Evolutionary conservation across 129 eudicot genomes (phyloP).

Genomic region (Pseudognaphalium luteoalbum): DNA sequence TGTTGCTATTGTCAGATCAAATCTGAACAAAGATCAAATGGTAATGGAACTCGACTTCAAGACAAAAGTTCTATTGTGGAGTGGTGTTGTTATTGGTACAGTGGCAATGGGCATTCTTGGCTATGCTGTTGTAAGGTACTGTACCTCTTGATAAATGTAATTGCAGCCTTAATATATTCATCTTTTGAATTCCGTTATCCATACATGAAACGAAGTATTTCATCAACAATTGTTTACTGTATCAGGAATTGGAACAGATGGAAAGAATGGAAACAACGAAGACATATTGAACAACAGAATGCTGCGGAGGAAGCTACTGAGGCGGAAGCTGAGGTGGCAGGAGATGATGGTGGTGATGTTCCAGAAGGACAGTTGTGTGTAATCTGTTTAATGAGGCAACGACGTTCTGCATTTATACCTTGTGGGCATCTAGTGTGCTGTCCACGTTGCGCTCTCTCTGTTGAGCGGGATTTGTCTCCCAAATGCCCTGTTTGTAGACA

Average conservation of each 20-base stretch:
- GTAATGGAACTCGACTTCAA: conserved; percentile 64
- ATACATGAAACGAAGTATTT: neutral
- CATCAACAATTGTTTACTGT: neutral
- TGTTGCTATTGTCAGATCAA: conserved; percentile 53
- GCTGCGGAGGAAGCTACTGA: conserved; percentile 30
- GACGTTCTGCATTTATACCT: conserved; percentile 80
- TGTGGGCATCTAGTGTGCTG: conserved; percentile 93
- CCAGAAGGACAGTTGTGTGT: conserved; percentile 85
- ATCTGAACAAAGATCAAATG: conserved; percentile 77
- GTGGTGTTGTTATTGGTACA: conserved; percentile 67
- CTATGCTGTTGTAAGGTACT: conserved; percentile 72
- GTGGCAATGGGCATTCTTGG: conserved; percentile 71
- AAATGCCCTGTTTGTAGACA: conserved; percentile 95
- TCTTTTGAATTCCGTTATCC: neutral
- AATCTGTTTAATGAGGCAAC: conserved; percentile 68
- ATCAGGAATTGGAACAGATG: conserved; percentile 80
- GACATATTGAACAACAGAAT: conserved; percentile 44
- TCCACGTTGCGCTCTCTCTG: conserved; percentile 68
- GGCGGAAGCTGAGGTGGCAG: conserved; percentile 31
- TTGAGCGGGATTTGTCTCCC: conserved; percentile 69
- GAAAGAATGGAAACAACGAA: conserved; percentile 64
- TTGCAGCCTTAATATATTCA: neutral
- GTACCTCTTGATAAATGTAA: neutral
- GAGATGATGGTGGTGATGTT: conserved; percentile 57
- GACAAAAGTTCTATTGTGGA: conserved; percentile 63